Base-by-base conservation (phyloP, 192 early-diverging fungal genomes). In the Ambispora gerdemannii region DNA sequence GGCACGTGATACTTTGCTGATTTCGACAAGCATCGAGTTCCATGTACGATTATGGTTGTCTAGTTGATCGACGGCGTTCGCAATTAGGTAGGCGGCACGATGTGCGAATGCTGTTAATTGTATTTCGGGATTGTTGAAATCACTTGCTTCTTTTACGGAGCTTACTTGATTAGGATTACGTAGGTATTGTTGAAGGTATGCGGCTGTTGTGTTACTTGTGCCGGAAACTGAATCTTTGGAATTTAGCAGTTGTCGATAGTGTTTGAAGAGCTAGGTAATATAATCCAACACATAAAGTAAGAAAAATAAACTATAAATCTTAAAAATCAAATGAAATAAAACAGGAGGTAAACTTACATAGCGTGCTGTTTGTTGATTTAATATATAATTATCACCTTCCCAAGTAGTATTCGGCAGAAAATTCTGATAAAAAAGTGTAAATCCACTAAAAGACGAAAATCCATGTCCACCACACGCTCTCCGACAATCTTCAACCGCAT, bases 341-440 rank as follows among this genome's bases (percentile, higher is more conserved):
- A n/a, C n/a, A n/a, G n/a, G 3, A 3, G 20, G n/a, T n/a, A 22
- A 32, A 50, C 65, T 67, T 51, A 95, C 79, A 76, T 90, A 93
- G 36, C 91, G 89, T 35, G 85, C 80, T 17, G 90, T 90, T 81
- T 95, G 93, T 76, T 93, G 93, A 4, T 90, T 89, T 67, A 95
- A 74, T 22, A 95, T 83, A 73, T 89, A 88, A 82, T 93, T 93
- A 73, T 93, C 91, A 53, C 91, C 91, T 75, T 93, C 91, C 88
- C 87, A 91, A 56, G 89, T 93, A 50, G 86, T 86, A 63, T 90
- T 90, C 17, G 90, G 90, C 28, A 87, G 81, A 53, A 85, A 82
- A 72, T 93, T 86, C 73, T 83, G 83, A 31, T 86, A 85, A 75
- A 91, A 83, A 52, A 83, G 77, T 31, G 80, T 81, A 13, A 93